These are phyloP conservation scores for Eimeria praecox DNA, from an alignment of 169 alveolate genomes.

Conservation along the genomic window DNA sequence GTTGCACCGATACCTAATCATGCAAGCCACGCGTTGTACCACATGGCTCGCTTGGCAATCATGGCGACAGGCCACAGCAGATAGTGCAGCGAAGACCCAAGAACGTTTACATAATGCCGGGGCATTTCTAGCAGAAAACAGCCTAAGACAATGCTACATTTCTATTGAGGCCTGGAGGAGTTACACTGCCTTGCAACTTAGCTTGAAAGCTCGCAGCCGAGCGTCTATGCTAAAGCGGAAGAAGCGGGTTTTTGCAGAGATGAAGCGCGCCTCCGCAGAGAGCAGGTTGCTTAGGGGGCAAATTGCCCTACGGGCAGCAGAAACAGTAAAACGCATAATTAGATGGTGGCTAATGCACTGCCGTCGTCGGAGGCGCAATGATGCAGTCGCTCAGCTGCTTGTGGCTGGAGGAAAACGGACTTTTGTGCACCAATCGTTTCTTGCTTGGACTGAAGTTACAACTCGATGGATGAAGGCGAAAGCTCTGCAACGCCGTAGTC, in stretches of 20 bases:
- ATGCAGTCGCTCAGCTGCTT: not conserved
- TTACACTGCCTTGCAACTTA: not conserved
- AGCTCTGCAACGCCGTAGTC: conserved; percentile 1
- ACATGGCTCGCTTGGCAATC: conserved; percentile 27
- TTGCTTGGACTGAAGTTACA: conserved; percentile 36
- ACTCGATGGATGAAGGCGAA: not conserved
- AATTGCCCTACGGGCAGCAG: not conserved
- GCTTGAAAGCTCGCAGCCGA: not conserved
- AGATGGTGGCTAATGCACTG: conserved; percentile 7
- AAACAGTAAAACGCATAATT: not conserved
- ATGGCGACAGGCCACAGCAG: conserved; percentile 14
- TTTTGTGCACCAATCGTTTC: not conserved
- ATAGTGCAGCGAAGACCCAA: not conserved
- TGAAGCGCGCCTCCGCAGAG: not conserved
- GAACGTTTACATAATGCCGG: not conserved
- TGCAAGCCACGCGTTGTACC: not conserved
- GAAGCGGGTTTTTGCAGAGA: not conserved
- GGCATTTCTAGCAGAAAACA: not conserved
- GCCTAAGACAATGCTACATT: not conserved
- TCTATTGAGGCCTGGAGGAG: conserved; percentile 7
- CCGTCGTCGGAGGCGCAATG: conserved; percentile 47
- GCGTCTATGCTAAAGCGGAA: not conserved
- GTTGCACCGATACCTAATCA: not conserved
- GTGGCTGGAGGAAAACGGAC: not conserved
- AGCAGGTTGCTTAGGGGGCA: not conserved